Base-by-base conservation (phyloP, 2,329 filamentous ascomycete genomes). In the Neonectria magnoliae region DNA sequence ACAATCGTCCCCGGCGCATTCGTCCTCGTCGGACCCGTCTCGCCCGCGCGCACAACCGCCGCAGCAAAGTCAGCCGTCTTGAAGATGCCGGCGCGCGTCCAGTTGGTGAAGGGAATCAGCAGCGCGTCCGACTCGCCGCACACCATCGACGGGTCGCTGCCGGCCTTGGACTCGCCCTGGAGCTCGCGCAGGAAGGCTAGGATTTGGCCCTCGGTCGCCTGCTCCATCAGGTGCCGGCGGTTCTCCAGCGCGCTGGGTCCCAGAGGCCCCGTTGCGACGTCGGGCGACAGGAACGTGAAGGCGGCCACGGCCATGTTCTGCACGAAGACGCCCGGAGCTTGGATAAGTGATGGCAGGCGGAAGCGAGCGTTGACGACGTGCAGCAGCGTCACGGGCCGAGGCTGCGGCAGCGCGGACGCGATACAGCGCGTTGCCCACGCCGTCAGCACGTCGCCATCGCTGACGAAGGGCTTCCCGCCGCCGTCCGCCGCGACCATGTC, bases 11-110 rank as follows among this genome's bases (percentile, higher is more conserved):
- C 48, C 6, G 48, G 27, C 48, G 27, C 6, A 11, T 52, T 52
- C 5, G 25, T 36, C 48, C 48, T n/a, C 27, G 25, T 16, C 31
- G 48, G 48, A 9, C 27, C 31, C 48, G 48, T 33, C 48, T 52
- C 36, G 14, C 36, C 36, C 2, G 14, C 5, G 14, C 36, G 36
- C 36, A 50, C n/a, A 9, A 61, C 52, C 11, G 44, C 52, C 1
- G 51, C 33, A 1, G 51, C 25, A 31, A 61, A 61, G 52, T 56
- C 51, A 3, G 50, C 33, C 8, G 25, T 16, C 5, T 33, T 4
- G 33, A 31, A 55, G 20, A 61, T 25, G 6, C 41, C 41, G 51
- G 58, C 52, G 25, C 44, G 55, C 6, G 58, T 61, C 58, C 58
- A 61, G 25, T 61, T 61, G 9, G 31, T 61, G 6, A 61, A 42